Evolutionary conservation across 1,284 basidiomycete species (phyloP).

Genomic region (Tilletia indica): DNA sequence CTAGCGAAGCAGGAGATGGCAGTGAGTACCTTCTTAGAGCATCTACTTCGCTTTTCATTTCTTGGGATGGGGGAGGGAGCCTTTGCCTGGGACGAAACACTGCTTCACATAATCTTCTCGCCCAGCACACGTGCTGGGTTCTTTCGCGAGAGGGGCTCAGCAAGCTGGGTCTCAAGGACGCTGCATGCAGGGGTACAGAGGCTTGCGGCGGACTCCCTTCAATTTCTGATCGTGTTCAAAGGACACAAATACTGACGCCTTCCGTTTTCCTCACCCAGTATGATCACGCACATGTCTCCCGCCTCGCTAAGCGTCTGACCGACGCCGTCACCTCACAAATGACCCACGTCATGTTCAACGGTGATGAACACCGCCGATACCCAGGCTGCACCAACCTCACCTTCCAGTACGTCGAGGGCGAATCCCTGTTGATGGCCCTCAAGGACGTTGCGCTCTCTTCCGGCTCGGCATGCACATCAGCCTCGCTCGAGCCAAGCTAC

Average conservation of each 20-base stretch:
- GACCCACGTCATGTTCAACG: slow-evolving; percentile 89
- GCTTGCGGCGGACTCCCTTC: not conserved
- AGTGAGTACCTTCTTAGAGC: slow-evolving; percentile 63
- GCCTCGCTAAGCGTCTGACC: slow-evolving; percentile 78
- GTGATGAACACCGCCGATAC: slow-evolving; percentile 69
- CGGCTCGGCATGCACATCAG: slow-evolving; percentile 96
- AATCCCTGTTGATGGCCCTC: slow-evolving; percentile 94
- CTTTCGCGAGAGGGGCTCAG: not conserved
- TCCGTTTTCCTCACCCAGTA: slow-evolving; percentile 57
- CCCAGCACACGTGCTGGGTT: not conserved
- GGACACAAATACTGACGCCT: too few species aligned
- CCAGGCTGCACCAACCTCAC: slow-evolving; percentile 81
- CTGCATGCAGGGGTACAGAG: slow-evolving; percentile 1
- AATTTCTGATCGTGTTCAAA: not conserved
- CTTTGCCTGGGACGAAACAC: slow-evolving; percentile 3
- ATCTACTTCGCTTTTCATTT: slow-evolving; percentile 22
- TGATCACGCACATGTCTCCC: slow-evolving; percentile 76
- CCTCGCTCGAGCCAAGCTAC: slow-evolving; percentile 96
- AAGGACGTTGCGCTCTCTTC: slow-evolving; percentile 97
- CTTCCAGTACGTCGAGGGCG: slow-evolving; percentile 96
- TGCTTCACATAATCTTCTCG: slow-evolving; percentile 11
- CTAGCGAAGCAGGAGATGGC: slow-evolving; percentile 88
- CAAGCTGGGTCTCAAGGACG: not conserved
- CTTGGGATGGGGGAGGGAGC: slow-evolving; percentile 61
- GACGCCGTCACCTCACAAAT: slow-evolving; percentile 77